Base-by-base conservation (phyloP, 2,329 filamentous ascomycete genomes). In the Trichophyton schoenleinii region DNA sequence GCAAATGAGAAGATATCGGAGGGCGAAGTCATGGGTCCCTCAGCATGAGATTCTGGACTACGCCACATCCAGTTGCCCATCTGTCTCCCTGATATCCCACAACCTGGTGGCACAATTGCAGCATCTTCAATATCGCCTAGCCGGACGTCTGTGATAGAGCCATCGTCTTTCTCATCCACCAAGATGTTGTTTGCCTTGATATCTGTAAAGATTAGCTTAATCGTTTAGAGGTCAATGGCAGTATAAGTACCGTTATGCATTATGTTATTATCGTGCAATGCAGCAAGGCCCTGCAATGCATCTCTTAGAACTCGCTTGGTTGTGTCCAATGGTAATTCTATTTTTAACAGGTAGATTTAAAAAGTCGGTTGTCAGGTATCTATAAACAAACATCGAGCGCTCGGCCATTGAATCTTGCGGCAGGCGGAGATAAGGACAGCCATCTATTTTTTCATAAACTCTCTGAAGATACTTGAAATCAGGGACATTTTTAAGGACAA, bases 331-430 rank as follows among this genome's bases (percentile, higher is more conserved):
- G 73, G 67, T 13, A 76, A 60, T 31, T 74, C 68, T 63, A 71
- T 74, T 64, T 64, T 74, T 72, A 57, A 67, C 72, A 61, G 77
- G 71, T 8, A 20, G 34, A 63, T 70, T 70, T 60, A 78, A 72
- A 9, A 78, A 69, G 65, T 77, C 67, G 57, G 74, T 72, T 4
- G 69, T 72, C 61, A 77, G 66, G 66, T 76, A 77, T 62, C 72
- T 71, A 62, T 75, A 78, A 61, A 75, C 72, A 63, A 77, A 77
- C 69, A 76, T 75, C 34, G 71, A 71, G 64, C 72, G 68, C 18
- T 75, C 74, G 6, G 74, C 72, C 62, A 77, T 69, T 49, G 72
- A 72, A 64, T 78, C 75, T 44, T 71, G 65, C 18, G 74, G 64
- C 1, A 71, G 69, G 42, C 74, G 70, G 42, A 77, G 61, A 62